Base-by-base conservation (phyloP, 2,329 filamentous ascomycete genomes). In the Nemania serpens region DNA sequence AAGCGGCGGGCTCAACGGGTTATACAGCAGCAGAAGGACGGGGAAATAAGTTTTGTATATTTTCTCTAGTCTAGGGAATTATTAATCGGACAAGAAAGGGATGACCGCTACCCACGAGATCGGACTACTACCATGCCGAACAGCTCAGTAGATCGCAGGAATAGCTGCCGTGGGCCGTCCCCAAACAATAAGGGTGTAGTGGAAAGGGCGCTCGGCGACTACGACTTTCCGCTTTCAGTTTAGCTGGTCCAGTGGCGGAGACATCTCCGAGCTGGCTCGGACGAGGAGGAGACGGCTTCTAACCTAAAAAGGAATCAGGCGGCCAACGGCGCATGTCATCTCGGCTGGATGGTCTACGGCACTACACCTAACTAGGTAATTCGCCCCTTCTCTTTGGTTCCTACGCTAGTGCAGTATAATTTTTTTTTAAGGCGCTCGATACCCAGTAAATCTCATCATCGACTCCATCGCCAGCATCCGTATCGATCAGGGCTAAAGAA, bases 21-120 rank as follows among this genome's bases (percentile, higher is more conserved):
- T 47, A 47, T 25, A 25, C 34, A 10, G 20, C 36, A 29, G 25
- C 4, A 47, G 18, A 22, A 51, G 20, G 37, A 34, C 36, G 52
- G 56, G 47, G 51, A n/a, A 11, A 45, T 17, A 34, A 42, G 41
- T 62, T 59, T 59, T 59, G 56, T 59, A 59, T 20, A 33, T 57
- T 15, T n/a, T 4, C 25, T 41, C 6, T 36, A 37, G 36, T 42
- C 48, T 4, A 34, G 13, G 12, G 36, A 54, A 37, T 41, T 34
- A 25, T 17, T 5, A 47, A 29, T 29, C 25, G 10, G 1, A n/a
- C 49, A 46, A 43, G 34, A 36, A 49, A 49, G 37, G 36, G 18
- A 37, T 15, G 5, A 39, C 36, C 11, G n/a, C 4, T 39, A 39
- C 36, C 36, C 36, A 39, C 36, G 36, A n/a, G 36, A 39, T 39